Base-by-base conservation (phyloP, 768 basidiomycete species). In the Leccinellum rugosiceps region DNA sequence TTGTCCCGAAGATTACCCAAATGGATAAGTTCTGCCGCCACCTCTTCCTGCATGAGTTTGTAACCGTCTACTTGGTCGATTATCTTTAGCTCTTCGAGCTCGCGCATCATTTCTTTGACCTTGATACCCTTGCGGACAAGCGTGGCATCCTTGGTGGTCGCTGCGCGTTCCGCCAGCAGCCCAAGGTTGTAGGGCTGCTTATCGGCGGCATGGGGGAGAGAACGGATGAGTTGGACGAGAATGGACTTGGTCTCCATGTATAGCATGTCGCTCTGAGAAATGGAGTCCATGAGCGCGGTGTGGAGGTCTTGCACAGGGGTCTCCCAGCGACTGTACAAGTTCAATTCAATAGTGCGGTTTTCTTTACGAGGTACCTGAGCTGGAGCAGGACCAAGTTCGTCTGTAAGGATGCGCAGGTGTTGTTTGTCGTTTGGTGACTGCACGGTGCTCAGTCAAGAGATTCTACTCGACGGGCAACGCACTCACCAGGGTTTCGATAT, bases 221-320 rank as follows among this genome's bases (percentile, higher is more conserved):
- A 98, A 63, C 97, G 94, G 56, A 99, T 86, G 53, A 98, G 84
- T 71, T 98, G 94, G 31, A 98, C 97, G 64, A 99, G 94, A 69
- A 98, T 98, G 7, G 96, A 98, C 77, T 99, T 99, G 56, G 97
- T 92, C 72, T 99, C 97, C 94, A 98, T 98, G 78, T 98, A 99
- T 30, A 98, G 84, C 86, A 99, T 96, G 75, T 99, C 97, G 70
- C 90, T 90, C 46, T 94, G 94, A 23, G 97, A 98, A 28, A 99
- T 90, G 25, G 93, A 92, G 73, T 95, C 94, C 88, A 98, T 94
- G 56, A 99, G 83, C 1, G 96, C 93, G 45, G 89, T 95, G 62
- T 96, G 92, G 47, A 98, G 87, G 69, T 99, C 97, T 65, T 98
- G 97, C 47, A 99, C 92, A 1, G 97, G 96, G 9, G 94, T 98